Evolutionary conservation across 2,329 filamentous ascomycete genomes (phyloP).

Genomic region (Calonectria fujianensis): DNA sequence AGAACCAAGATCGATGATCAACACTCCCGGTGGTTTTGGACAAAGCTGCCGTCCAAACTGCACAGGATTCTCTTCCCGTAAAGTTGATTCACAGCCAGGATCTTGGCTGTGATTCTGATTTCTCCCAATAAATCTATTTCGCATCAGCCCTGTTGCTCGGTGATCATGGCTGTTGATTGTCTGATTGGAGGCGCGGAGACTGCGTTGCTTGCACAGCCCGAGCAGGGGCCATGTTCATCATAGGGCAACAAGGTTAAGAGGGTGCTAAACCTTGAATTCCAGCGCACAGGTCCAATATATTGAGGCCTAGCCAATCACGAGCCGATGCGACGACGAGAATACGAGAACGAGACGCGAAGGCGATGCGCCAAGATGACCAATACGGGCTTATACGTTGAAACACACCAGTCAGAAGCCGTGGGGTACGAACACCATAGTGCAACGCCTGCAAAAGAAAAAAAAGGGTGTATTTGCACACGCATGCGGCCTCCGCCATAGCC

Average conservation of each 20-base stretch:
- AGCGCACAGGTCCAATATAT: neutral
- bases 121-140: neutral
- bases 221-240: slow-evolving; percentile 6
- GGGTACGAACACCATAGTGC: neutral
- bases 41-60: neutral
- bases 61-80: neutral
- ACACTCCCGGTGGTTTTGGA: neutral
- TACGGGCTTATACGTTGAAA: neutral
- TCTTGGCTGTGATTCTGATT: neutral
- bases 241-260: neutral
- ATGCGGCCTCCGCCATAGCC: slow-evolving; percentile 5
- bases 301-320: neutral
- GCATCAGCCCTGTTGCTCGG: neutral
- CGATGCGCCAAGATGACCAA: neutral
- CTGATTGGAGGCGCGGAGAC: neutral
- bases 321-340: neutral
- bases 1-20: neutral
- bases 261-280: neutral
- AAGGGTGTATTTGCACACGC: neutral
- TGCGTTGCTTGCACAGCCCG: slow-evolving; percentile 9
- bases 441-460: neutral
- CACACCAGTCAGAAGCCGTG: neutral
- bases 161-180: neutral
- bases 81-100: neutral
- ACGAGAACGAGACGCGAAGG: neutral